Percentiles rank a stretch among this genome's conserved stretches.
Evolutionary conservation across 176 grass and related monocot genomes (phyloP).

Genomic region (Oryza punctata): DNA sequence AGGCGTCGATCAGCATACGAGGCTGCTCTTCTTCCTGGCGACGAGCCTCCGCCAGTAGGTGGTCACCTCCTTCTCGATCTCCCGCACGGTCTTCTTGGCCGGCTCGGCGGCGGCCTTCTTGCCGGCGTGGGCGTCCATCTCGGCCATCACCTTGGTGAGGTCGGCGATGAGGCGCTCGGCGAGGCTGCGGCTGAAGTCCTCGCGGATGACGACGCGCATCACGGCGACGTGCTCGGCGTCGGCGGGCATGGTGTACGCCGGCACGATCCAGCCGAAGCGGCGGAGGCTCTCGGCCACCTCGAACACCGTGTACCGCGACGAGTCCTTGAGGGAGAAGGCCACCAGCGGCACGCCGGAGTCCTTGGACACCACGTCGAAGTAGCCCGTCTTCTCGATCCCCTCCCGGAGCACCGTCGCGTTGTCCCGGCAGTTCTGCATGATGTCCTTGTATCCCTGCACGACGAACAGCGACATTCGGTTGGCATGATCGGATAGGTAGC

Average conservation of each 20-base stretch:
- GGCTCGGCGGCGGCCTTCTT: slow-evolving; percentile 17
- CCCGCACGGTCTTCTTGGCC: slow-evolving; percentile 44
- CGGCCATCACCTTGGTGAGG: slow-evolving; percentile 53
- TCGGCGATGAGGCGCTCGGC: slow-evolving; percentile 68
- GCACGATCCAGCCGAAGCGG: slow-evolving; percentile 83
- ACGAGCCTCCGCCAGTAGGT: slow-evolving; percentile 61
- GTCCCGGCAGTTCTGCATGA: slow-evolving; percentile 83
- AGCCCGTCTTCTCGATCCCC: slow-evolving; percentile 61
- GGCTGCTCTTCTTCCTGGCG: slow-evolving; percentile 65
- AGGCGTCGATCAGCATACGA: slow-evolving; percentile 46
- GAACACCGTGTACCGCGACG: slow-evolving; percentile 62
- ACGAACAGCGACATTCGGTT: background rate
- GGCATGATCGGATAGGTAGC: background rate
- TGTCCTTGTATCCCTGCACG: slow-evolving; percentile 61
- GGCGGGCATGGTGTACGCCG: slow-evolving; percentile 79
- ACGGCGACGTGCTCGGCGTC: slow-evolving; percentile 68
- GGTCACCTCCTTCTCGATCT: slow-evolving; percentile 68
- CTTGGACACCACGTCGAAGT: slow-evolving; percentile 73
- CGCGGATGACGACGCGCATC: slow-evolving; percentile 72
- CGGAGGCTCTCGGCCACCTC: slow-evolving; percentile 71
- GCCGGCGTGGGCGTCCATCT: slow-evolving; percentile 64
- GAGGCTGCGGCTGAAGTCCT: slow-evolving; percentile 77
- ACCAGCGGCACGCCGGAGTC: slow-evolving; percentile 74
- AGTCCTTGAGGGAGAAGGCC: slow-evolving; percentile 70
- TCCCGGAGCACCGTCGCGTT: slow-evolving; percentile 62